These are phyloP conservation scores for Syncephalastrum contaminatum DNA, from an alignment of 371 early-diverging fungal species.

Conservation along the genomic window DNA sequence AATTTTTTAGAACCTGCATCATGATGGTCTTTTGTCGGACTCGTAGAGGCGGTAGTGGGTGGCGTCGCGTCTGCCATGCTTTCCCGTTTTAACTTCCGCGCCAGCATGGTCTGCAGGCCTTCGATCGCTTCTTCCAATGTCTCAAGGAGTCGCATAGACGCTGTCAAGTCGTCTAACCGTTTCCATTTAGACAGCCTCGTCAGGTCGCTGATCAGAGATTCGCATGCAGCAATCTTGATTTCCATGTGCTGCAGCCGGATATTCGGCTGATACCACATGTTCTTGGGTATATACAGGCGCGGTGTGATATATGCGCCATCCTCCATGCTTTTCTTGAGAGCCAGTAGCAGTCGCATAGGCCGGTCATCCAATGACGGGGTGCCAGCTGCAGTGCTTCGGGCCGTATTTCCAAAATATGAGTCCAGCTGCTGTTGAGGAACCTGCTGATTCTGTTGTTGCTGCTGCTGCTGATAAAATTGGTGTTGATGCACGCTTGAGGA, in stretches of 20 bases:
- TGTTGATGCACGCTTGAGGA: neutral
- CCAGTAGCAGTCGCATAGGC: slow-evolving; percentile 32
- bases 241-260: slow-evolving; percentile 53
- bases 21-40: neutral
- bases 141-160: slow-evolving; percentile 30
- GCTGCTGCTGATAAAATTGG: neutral
- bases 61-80: slow-evolving; percentile 15
- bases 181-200: slow-evolving; percentile 37
- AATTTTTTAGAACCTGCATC: slow-evolving; percentile 17
- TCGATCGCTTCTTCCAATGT: slow-evolving; percentile 37
- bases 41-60: neutral
- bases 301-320: slow-evolving; percentile 55
- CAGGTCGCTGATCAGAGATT: slow-evolving; percentile 33
- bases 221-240: slow-evolving; percentile 54
- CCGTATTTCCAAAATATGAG: neutral
- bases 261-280: slow-evolving; percentile 57
- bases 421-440: neutral
- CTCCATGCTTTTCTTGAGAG: slow-evolving; percentile 46
- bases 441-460: too few relatives aligned
- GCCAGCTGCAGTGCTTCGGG: too few relatives aligned
- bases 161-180: slow-evolving; percentile 29
- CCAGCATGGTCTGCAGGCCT: slow-evolving; percentile 25
- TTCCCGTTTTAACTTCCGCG: slow-evolving; percentile 43
- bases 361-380: slow-evolving; percentile 5
- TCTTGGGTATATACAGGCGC: slow-evolving; percentile 57